Evolutionary conservation across 2,329 filamentous ascomycete species (phyloP).

Genomic region (Xylaria sp.): DNA sequence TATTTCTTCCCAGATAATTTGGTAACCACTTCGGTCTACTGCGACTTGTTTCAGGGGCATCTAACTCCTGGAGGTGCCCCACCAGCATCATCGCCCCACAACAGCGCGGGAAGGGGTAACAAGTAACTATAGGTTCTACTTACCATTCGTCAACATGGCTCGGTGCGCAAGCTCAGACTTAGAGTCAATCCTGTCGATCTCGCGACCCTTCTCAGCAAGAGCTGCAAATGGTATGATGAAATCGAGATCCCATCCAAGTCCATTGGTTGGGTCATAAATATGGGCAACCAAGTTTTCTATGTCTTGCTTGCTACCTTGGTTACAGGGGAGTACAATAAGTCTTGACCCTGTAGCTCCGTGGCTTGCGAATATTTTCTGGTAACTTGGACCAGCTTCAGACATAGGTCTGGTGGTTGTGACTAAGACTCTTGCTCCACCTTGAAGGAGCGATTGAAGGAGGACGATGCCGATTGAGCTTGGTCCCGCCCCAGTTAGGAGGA

Average conservation of each 20-base stretch:
- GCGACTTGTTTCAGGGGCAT: neutral
- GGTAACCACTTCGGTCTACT: neutral
- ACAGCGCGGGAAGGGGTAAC: neutral
- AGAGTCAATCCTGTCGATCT: slow-evolving; percentile 39
- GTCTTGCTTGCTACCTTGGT: slow-evolving; percentile 45
- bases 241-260: slow-evolving; percentile 42
- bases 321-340: slow-evolving; percentile 44
- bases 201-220: slow-evolving; percentile 40
- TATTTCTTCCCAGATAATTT: neutral
- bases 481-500: slow-evolving; percentile 25
- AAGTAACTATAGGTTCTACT: neutral
- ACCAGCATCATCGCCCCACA: neutral
- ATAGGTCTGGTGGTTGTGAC: slow-evolving; percentile 42
- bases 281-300: slow-evolving; percentile 40
- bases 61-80: neutral
- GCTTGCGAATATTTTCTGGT: slow-evolving; percentile 39
- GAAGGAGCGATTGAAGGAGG: slow-evolving; percentile 21
- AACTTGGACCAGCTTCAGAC: slow-evolving; percentile 36
- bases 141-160: slow-evolving; percentile 42
- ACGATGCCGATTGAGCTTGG: slow-evolving; percentile 26
- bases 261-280: slow-evolving; percentile 39
- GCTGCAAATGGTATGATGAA: slow-evolving; percentile 47
- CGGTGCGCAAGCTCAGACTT: slow-evolving; percentile 43
- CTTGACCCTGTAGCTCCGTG: slow-evolving; percentile 38
- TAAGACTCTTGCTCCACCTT: slow-evolving; percentile 35